These are phyloP conservation scores for Tetrastigma voinierianum DNA, from an alignment of 164 flowering plant genomes.

Conservation along the genomic window DNA sequence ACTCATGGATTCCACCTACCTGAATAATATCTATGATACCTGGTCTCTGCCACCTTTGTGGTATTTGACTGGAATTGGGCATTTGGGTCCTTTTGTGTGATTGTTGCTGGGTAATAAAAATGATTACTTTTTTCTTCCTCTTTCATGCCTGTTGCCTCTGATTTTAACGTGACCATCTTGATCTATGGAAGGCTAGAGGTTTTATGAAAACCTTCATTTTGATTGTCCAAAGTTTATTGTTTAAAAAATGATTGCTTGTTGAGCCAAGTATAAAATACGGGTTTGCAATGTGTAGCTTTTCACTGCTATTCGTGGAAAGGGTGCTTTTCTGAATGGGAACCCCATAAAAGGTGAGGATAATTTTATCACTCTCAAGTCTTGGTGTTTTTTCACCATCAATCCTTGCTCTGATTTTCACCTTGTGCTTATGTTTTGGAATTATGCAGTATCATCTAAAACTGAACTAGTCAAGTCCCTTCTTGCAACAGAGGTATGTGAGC, in stretches of 20 bases:
- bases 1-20: too few relatives aligned
- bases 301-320: constrained; percentile 80
- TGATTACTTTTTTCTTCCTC: not conserved
- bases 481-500: constrained; percentile 75
- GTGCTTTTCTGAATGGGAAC: constrained; percentile 87
- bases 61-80: not conserved
- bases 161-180: not conserved
- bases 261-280: constrained; percentile 4
- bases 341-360: constrained; percentile 72
- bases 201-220: not conserved
- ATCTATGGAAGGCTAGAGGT: not conserved
- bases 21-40: too few relatives aligned
- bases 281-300: constrained; percentile 59
- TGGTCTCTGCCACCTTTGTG: constrained; percentile 1
- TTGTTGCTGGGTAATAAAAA: too few relatives aligned
- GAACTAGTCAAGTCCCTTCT: constrained; percentile 85
- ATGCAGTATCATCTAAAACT: constrained; percentile 76
- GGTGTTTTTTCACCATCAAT: not conserved
- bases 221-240: not conserved
- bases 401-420: not conserved
- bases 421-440: constrained; percentile 11
- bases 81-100: too few relatives aligned
- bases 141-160: not conserved
- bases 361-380: not conserved
- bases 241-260: not conserved